These are phyloP conservation scores for Neoascochyta sp. DNA, from an alignment of 2,329 filamentous ascomycete genomes.

Conservation along the genomic window DNA sequence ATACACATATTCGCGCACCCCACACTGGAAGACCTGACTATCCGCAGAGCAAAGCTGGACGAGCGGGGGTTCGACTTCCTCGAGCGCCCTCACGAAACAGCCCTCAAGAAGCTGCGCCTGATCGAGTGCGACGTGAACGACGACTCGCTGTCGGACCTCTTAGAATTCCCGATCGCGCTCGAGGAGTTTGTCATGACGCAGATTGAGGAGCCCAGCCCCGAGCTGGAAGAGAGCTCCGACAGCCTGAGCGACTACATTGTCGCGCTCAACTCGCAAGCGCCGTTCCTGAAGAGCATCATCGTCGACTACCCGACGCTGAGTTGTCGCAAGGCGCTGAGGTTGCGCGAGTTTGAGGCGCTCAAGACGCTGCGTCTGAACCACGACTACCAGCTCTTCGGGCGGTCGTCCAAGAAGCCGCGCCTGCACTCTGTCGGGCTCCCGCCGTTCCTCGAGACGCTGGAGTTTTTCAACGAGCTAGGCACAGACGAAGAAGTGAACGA, in stretches of 20 bases:
- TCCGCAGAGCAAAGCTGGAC: constrained; percentile 28
- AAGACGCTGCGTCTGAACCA: constrained; percentile 27
- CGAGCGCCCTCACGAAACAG: constrained; percentile 28
- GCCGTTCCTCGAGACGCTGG: constrained; percentile 24
- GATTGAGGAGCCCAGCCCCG: constrained; percentile 26
- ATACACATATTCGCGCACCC: constrained; percentile 36
- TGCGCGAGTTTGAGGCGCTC: constrained; percentile 26
- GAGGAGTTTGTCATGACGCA: constrained; percentile 35
- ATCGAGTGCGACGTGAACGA: constrained; percentile 36
- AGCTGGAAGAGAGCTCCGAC: constrained; percentile 32
- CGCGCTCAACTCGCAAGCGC: constrained; percentile 25
- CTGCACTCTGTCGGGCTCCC: constrained; percentile 31
- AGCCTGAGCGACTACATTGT: constrained; percentile 32
- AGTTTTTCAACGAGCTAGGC: constrained; percentile 33
- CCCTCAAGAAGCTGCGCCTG: constrained; percentile 24
- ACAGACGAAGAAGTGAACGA: constrained; percentile 30
- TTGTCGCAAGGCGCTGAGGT: constrained; percentile 27
- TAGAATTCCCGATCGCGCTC: constrained; percentile 29
- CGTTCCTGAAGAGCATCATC: constrained; percentile 27
- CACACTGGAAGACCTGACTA: constrained; percentile 24
- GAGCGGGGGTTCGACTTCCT: constrained; percentile 31
- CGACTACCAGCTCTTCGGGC: constrained; percentile 34
- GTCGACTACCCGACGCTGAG: constrained; percentile 28
- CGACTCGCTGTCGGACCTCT: constrained; percentile 27
- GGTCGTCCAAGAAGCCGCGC: constrained; percentile 30